phyloP scores from a whole-genome alignment of 2,329 filamentous ascomycete species.

The Sarocladiaceae sp. region DNA sequence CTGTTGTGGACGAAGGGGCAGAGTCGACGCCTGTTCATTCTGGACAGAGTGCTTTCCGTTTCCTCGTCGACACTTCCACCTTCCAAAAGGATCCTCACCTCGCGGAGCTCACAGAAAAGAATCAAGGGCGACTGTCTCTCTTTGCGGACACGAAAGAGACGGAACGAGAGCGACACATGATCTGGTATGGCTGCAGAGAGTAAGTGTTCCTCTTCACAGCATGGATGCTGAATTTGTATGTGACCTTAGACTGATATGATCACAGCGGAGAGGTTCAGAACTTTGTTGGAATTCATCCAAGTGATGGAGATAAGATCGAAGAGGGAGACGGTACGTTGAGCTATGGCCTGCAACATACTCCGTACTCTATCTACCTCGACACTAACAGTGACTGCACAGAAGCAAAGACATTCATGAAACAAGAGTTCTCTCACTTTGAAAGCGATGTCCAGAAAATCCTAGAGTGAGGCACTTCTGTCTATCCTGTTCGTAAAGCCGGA shows the following conservation, averaged over 20 bases:
- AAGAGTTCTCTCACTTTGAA: slow-evolving; percentile 22
- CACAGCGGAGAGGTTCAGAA: slow-evolving; percentile 26
- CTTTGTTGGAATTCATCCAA: too few relatives aligned
- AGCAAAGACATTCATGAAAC: slow-evolving; percentile 13
- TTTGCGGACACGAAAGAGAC: too few relatives aligned
- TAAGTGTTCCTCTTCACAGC: slow-evolving; percentile 13
- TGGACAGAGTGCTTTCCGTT: slow-evolving; percentile 26
- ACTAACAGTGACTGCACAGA: neutral
- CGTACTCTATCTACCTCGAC: neutral
- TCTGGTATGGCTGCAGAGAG: slow-evolving; percentile 27
- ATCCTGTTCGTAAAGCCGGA: neutral
- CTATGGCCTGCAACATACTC: too few relatives aligned
- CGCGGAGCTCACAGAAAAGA: too few relatives aligned
- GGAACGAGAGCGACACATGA: too few relatives aligned
- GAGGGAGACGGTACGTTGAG: too few relatives aligned
- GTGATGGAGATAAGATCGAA: too few relatives aligned
- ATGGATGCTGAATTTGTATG: too few relatives aligned
- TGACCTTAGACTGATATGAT: too few relatives aligned
- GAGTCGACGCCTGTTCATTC: slow-evolving; percentile 16
- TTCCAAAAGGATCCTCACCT: too few relatives aligned
- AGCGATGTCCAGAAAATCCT: slow-evolving; percentile 20
- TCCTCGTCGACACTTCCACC: too few relatives aligned
- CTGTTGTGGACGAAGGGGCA: slow-evolving; percentile 21
- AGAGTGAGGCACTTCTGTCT: slow-evolving; percentile 9
- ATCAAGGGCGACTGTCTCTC: too few relatives aligned